Conservation (phyloP, 352 stramenopile genomes). For the Chrysophaeum taylorii region DNA sequence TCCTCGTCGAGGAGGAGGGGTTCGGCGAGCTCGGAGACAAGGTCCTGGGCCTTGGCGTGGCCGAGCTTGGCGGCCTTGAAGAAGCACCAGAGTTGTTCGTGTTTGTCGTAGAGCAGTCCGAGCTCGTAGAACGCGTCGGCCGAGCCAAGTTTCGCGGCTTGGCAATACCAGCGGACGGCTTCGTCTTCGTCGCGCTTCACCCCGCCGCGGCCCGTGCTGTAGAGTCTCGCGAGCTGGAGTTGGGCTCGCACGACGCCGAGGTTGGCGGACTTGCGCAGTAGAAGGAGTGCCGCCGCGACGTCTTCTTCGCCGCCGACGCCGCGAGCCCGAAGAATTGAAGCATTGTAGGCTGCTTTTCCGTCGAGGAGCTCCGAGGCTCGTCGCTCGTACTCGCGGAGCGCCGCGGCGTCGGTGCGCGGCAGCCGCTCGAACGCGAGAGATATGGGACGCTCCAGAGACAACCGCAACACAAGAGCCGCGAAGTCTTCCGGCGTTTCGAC, state of each 20-base stretch:
- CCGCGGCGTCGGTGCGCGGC: not conserved
- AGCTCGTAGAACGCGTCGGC: not conserved
- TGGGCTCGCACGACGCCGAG: constrained; percentile 3
- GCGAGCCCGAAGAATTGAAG: not conserved
- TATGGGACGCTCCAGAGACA: not conserved
- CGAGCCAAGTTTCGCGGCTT: not conserved
- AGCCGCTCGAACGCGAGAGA: not conserved
- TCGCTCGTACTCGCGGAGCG: not conserved
- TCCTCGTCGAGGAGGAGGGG: too few relatives aligned
- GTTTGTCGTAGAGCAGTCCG: not conserved
- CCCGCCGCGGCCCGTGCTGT: not conserved
- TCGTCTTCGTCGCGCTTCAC: constrained; percentile 4
- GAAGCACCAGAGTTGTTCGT: too few relatives aligned
- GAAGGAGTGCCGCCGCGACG: not conserved
- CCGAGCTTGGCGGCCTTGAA: too few relatives aligned
- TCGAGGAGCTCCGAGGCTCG: not conserved
- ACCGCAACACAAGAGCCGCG: not conserved
- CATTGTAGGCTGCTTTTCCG: constrained; percentile 6
- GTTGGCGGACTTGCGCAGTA: constrained; percentile 1
- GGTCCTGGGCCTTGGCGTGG: too few relatives aligned
- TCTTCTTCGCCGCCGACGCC: not conserved
- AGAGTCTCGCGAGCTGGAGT: not conserved
- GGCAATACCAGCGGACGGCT: not conserved
- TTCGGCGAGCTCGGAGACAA: too few relatives aligned
- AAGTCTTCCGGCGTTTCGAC: not conserved